Evolutionary conservation across 2,329 filamentous ascomycete genomes (phyloP), one percentile per base, ranked within the genome.

Genomic region (Coleophoma cylindrospora): DNA sequence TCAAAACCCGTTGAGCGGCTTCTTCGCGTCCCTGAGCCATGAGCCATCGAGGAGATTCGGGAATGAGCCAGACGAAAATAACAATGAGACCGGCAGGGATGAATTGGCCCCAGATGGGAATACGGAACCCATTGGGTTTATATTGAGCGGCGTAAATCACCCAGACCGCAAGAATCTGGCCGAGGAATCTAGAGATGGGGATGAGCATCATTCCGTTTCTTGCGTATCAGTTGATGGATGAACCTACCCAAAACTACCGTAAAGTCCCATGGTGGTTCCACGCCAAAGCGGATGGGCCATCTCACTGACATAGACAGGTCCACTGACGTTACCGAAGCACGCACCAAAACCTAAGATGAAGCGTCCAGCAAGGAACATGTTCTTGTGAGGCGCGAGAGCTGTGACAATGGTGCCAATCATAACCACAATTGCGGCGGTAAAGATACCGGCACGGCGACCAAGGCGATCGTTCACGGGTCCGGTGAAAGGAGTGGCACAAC

Each of bases 21-120:
- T 83, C 79, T 12, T 75, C 70, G 14, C 76, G 74, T 51, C 79
- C 76, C 46, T 80, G 73, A 40, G 74, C 73, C 53, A 79, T 76
- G 15, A 81, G 65, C 79, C 78, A 83, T 45, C 79, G 66, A 5
- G 80, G 80, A 27, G 73, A 77, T 58, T 83, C 79, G 0, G 80
- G 79, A 4, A 81, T 64, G 53, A 78, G 70, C 34, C 71, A 76
- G 3, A 70, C 68, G 32, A 72, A 68, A 12, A 55, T 40, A 17
- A 47, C 47, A n/a, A 63, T 57, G 15, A 61, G 45, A 3, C 36
- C 43, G 10, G 60, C 60, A 11, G 56, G 54, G 7, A 58, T 40
- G 8, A 63, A 33, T 47, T 68, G 64, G 15, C 63, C 55, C 64
- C 65, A 68, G 44, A 65, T 56, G 33, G 66, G 66, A 40, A 69